Percentiles rank a stretch among this genome's conserved stretches.
phyloP scores from a whole-genome alignment of 2,329 filamentous ascomycete species.

The Paraphoma sp. region DNA sequence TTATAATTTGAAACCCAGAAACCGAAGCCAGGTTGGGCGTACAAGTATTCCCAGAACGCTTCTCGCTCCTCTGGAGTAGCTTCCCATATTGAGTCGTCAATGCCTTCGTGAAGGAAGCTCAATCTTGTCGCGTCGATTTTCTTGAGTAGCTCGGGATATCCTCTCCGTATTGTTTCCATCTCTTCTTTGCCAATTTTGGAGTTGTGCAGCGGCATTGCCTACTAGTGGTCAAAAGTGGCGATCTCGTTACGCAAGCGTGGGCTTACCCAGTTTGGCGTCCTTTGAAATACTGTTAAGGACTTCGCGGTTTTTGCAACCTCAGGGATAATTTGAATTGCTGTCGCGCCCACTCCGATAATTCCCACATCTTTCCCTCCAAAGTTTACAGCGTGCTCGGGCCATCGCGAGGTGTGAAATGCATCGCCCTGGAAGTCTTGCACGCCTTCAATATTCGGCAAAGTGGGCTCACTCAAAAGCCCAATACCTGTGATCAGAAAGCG shows the following conservation, averaged over 20 bases:
- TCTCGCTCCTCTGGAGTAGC: conserved; percentile 40
- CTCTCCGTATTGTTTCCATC: conserved; percentile 35
- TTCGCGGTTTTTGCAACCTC: background rate
- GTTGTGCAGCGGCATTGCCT: background rate
- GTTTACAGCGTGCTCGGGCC: conserved; percentile 3
- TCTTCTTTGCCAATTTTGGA: conserved; percentile 32
- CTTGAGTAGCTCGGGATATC: conserved; percentile 43
- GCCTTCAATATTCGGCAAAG: conserved; percentile 19
- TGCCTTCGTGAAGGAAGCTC: conserved; percentile 40
- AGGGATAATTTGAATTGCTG: background rate
- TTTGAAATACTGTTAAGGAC: background rate
- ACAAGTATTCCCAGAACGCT: conserved; percentile 40
- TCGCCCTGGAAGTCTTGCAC: conserved; percentile 21
- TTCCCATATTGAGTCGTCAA: conserved; percentile 41
- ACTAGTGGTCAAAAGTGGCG: background rate
- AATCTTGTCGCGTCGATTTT: conserved; percentile 24
- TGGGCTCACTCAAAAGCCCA: conserved; percentile 25
- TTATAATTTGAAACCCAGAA: conserved; percentile 39
- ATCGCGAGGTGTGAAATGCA: conserved; percentile 11
- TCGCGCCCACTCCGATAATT: background rate
- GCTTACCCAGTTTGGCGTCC: background rate
- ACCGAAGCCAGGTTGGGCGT: conserved; percentile 46
- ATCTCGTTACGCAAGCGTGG: background rate
- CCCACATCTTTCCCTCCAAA: background rate
- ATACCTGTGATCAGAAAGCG: conserved; percentile 23